Evolutionary conservation across 371 early-diverging fungal genomes (phyloP).

Genomic region (Mucor indicus): DNA sequence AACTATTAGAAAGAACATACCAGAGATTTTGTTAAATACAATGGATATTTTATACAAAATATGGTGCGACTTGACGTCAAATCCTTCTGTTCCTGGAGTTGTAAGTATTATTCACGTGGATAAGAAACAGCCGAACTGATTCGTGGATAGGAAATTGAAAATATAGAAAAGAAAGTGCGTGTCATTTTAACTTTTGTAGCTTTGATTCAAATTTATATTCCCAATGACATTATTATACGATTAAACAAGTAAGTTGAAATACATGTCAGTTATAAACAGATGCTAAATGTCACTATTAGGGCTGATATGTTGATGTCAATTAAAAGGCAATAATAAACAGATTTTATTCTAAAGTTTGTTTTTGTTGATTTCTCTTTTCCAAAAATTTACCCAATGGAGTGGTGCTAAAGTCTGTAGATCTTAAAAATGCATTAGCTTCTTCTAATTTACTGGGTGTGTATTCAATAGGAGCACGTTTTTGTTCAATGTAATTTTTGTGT

Average conservation of each 20-base stretch:
- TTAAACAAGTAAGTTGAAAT: slow-evolving; percentile 59
- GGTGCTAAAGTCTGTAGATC: slow-evolving; percentile 43
- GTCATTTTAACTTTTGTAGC: slow-evolving; percentile 80
- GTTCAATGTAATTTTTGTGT: slow-evolving; percentile 74
- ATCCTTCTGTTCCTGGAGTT: background rate
- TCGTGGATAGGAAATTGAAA: slow-evolving; percentile 10
- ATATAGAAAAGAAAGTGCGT: slow-evolving; percentile 45
- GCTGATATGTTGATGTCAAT: slow-evolving; percentile 8
- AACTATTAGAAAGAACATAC: slow-evolving; percentile 69
- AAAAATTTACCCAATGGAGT: slow-evolving; percentile 67
- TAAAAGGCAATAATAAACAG: slow-evolving; percentile 4
- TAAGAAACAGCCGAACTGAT: background rate
- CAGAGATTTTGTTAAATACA: slow-evolving; percentile 70
- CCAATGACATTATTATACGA: slow-evolving; percentile 72
- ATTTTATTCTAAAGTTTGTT: background rate
- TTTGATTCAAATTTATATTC: slow-evolving; percentile 78
- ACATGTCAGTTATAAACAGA: too few relatives aligned
- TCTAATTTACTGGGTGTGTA: slow-evolving; percentile 73
- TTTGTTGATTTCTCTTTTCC: slow-evolving; percentile 28
- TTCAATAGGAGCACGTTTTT: slow-evolving; percentile 69
- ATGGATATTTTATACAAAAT: slow-evolving; percentile 65
- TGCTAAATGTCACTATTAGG: too few relatives aligned
- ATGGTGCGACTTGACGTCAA: slow-evolving; percentile 10
- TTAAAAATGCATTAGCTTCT: slow-evolving; percentile 59
- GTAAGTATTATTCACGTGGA: background rate